Evolutionary conservation across 2,329 filamentous ascomycete species (phyloP).

Genomic region (Colletotrichum limetticola): DNA sequence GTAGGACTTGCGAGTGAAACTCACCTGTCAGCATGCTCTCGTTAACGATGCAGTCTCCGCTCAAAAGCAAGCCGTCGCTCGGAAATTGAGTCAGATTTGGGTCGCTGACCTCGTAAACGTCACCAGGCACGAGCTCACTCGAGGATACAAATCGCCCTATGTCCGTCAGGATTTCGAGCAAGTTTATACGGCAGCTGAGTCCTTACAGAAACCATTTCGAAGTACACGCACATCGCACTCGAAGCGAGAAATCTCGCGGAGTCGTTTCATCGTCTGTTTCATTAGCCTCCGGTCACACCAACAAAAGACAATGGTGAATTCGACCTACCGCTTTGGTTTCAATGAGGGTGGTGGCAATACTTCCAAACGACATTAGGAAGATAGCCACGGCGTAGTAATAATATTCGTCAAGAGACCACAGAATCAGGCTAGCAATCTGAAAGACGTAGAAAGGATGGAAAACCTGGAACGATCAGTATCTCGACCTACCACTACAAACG

Average conservation of each 20-base stretch:
- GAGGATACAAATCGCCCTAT: slow-evolving; percentile 84
- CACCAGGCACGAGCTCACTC: slow-evolving; percentile 89
- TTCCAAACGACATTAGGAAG: slow-evolving; percentile 92
- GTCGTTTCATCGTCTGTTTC: slow-evolving; percentile 81
- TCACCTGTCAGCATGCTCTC: slow-evolving; percentile 92
- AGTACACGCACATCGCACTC: slow-evolving; percentile 95
- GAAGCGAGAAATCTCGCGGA: slow-evolving; percentile 92
- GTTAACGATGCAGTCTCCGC: slow-evolving; percentile 97
- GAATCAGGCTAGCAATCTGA: slow-evolving; percentile 90
- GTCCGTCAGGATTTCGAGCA: neutral
- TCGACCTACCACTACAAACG: neutral
- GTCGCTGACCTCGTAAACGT: slow-evolving; percentile 97
- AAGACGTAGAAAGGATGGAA: slow-evolving; percentile 99
- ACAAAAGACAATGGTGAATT: neutral
- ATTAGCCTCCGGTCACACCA: slow-evolving; percentile 30
- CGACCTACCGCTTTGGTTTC: slow-evolving; percentile 82
- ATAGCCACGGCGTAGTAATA: slow-evolving; percentile 98
- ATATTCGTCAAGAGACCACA: slow-evolving; percentile 97
- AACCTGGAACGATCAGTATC: slow-evolving; percentile 62
- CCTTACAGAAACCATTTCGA: slow-evolving; percentile 90
- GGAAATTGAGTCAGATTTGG: slow-evolving; percentile 89
- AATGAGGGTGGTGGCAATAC: slow-evolving; percentile 87
- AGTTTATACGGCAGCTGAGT: neutral
- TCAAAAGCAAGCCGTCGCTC: slow-evolving; percentile 89
- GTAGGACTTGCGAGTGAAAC: neutral